A percentile compares a stretch with the other conserved stretches of the same genome.
Evolutionary conservation across 768 basidiomycete species (phyloP).

Genomic region (Cystobasidium ongulense): DNA sequence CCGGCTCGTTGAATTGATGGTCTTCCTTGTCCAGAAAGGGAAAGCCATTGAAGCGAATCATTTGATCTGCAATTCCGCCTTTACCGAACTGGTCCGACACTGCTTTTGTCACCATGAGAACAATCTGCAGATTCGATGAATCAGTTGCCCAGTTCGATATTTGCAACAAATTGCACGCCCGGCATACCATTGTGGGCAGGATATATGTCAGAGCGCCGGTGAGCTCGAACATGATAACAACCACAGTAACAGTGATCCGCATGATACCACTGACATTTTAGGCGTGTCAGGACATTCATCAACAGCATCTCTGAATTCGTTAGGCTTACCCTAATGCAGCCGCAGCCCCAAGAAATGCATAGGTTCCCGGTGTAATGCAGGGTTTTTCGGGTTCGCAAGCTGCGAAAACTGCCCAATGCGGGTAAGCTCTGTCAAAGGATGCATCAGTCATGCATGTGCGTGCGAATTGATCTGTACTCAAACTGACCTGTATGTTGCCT

Average conservation of each 20-base stretch:
- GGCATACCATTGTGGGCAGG: constrained; percentile 83
- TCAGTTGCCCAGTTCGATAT: neutral
- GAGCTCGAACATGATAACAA: constrained; percentile 98
- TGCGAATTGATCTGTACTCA: neutral
- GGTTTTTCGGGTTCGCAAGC: constrained; percentile 84
- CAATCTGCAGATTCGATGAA: constrained; percentile 58
- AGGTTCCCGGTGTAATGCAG: constrained; percentile 96
- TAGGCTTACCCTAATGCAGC: constrained; percentile 72
- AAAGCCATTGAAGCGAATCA: constrained; percentile 93
- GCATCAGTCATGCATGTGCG: neutral
- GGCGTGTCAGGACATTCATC: neutral
- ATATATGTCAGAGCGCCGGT: constrained; percentile 97
- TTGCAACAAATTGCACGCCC: neutral
- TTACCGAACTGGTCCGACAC: constrained; percentile 91
- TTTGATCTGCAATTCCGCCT: constrained; percentile 90
- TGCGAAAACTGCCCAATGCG: constrained; percentile 75
- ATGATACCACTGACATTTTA: constrained; percentile 67
- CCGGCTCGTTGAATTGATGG: constrained; percentile 78
- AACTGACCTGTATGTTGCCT: constrained; percentile 72
- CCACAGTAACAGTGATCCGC: constrained; percentile 92
- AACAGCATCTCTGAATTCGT: neutral
- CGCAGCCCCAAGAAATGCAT: constrained; percentile 93
- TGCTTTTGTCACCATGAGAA: constrained; percentile 88
- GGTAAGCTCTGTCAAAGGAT: constrained; percentile 57
- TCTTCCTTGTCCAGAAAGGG: constrained; percentile 96